Evolutionary conservation across 345 rosid genomes (phyloP), one percentile per base, ranked within the genome.

Genomic region (Citrus reticulata): DNA sequence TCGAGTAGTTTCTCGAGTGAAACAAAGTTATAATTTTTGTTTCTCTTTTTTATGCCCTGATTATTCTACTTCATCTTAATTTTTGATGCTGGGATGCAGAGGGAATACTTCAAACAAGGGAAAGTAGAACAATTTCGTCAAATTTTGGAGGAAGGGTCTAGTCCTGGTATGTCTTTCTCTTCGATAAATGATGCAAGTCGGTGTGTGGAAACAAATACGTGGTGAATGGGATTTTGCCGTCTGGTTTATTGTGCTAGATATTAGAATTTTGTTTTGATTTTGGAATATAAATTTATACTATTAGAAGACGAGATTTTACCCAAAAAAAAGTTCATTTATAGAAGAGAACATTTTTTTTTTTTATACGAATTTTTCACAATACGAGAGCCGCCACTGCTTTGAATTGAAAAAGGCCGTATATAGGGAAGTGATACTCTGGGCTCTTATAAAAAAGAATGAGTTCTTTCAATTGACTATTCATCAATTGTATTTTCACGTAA

Each of bases 21-120:
- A 49, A 64, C 13, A 5, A 10, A 74, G 10, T 62, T 42, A 4
- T 27, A 54, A 19, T 17, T 27, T 29, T 20, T 74, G 22, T 35
- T 24, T 39, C 16, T 49, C 9, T 39, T 40, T 39, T 40, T 49
- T 5, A 25, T 55, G 77, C 16, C 29, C 8, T 27, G 58, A 54
- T 54, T 54, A 54, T 5, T 54, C 7, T 54, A 16, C 20, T 17
- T 73, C 5, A 24, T 62, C 17, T 79, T 49, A 25, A 42, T 17
- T 75, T 59, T 27, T 39, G 16, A 64, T 40, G 2, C n/a, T 68
- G 1, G 79, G 71, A 58, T 84, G 88, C 91, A 94, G 98, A 89
- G 98, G 70, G 99, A 96, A 83, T 96, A 96, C 84, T 96, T 96
- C 82, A 96, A 96, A 76, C 99, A 93, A 83, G 99, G 99, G 13